Conservation (phyloP, 139 green algal genomes). For the Desmodesmus armatus region DNA sequence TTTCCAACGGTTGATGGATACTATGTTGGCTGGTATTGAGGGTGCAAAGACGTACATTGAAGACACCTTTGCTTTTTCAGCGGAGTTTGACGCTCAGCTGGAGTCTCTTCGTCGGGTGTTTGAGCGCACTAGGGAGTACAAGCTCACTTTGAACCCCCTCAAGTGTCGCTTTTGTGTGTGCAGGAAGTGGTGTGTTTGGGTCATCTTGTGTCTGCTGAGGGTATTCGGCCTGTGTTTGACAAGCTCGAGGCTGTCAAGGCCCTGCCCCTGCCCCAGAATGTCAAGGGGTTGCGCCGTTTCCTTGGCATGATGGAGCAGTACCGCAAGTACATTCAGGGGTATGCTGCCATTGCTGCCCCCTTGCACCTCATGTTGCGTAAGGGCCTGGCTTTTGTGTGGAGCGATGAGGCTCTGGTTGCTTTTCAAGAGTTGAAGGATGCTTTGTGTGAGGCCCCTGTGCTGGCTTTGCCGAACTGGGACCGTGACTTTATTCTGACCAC, state of each 20-base stretch:
- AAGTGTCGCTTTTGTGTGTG: constrained; percentile 45
- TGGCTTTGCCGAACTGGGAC: constrained; percentile 28
- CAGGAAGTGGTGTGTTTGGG: constrained; percentile 30
- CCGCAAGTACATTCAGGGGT: constrained; percentile 39
- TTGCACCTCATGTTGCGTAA: neutral
- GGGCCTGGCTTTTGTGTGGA: constrained; percentile 36
- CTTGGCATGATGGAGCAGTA: constrained; percentile 36
- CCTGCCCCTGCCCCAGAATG: constrained; percentile 28
- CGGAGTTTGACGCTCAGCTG: constrained; percentile 25
- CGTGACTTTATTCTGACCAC: constrained; percentile 49
- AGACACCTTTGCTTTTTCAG: constrained; percentile 40
- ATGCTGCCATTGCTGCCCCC: constrained; percentile 22
- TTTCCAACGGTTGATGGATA: constrained; percentile 50
- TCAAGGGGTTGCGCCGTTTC: constrained; percentile 30
- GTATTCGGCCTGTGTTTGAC: constrained; percentile 40
- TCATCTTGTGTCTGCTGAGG: constrained; percentile 36
- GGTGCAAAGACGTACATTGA: constrained; percentile 43
- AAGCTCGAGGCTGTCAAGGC: constrained; percentile 42
- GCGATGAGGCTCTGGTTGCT: constrained; percentile 6
- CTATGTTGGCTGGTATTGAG: constrained; percentile 4
- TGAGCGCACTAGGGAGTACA: neutral
- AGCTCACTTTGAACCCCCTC: constrained; percentile 34
- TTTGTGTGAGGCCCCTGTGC: constrained; percentile 3
- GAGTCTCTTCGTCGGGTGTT: constrained; percentile 7
- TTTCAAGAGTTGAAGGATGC: constrained; percentile 48